phyloP scores from a whole-genome alignment of 768 basidiomycete species.

The Boletus pseudo-olivaceus region DNA sequence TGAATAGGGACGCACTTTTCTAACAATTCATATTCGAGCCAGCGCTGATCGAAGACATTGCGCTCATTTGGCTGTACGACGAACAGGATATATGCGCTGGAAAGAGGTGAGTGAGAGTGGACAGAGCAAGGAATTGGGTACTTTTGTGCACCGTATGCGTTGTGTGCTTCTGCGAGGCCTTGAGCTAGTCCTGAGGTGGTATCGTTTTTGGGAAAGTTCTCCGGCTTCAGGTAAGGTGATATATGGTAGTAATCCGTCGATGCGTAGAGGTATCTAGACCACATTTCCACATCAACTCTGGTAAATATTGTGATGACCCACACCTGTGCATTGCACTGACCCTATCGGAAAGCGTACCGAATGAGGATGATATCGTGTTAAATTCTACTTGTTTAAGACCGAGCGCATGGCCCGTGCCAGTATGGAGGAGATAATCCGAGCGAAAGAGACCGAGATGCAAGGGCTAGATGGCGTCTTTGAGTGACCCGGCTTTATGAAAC shows the following conservation, averaged over 20 bases:
- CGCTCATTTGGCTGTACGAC: conserved; percentile 88
- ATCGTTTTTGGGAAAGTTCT: conserved; percentile 70
- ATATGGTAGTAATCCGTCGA: conserved; percentile 65
- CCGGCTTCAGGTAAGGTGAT: conserved; percentile 48
- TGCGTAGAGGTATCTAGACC: conserved; percentile 58
- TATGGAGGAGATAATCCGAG: conserved; percentile 90
- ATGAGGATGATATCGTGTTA: conserved; percentile 93
- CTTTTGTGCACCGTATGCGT: conserved; percentile 59
- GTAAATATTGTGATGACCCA: conserved; percentile 25
- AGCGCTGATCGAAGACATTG: conserved; percentile 92
- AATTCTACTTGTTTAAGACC: conserved; percentile 94
- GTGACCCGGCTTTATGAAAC: background rate
- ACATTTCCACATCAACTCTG: background rate
- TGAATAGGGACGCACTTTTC: conserved; percentile 51
- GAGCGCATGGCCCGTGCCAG: conserved; percentile 32
- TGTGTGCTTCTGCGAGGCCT: conserved; percentile 79
- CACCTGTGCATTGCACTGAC: conserved; percentile 79
- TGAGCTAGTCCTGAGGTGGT: conserved; percentile 65
- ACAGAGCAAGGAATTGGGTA: background rate
- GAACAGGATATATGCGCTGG: conserved; percentile 65
- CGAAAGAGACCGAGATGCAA: conserved; percentile 88
- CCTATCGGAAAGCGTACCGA: conserved; percentile 73
- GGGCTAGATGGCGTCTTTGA: conserved; percentile 42
- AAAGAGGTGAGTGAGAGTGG: background rate
- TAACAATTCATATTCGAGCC: conserved; percentile 82